Percentiles rank a stretch among this genome's conserved stretches.
These are phyloP conservation scores for Ustilago cynodontis DNA, from an alignment of 1,284 basidiomycete genomes.

Conservation along the genomic window DNA sequence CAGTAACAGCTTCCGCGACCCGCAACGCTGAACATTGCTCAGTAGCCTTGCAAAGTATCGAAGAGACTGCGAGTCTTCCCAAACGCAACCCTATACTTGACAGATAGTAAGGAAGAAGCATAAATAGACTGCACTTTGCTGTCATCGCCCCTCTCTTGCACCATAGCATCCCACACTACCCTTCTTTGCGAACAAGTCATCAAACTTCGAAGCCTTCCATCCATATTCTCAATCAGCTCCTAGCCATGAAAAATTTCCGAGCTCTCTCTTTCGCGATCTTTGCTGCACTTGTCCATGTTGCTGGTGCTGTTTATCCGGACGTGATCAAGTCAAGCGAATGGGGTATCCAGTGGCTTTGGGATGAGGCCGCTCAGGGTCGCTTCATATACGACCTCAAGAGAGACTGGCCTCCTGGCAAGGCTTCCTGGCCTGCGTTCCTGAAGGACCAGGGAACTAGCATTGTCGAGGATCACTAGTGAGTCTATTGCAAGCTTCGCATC, in stretches of 20 bases:
- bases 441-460: neutral
- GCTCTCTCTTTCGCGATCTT: neutral
- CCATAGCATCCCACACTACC: neutral
- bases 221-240: neutral
- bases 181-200: neutral
- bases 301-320: neutral
- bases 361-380: neutral
- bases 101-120: too few species aligned
- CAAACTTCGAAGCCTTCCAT: too few species aligned
- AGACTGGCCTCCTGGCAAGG: neutral
- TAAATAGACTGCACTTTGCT: too few species aligned
- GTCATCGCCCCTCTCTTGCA: too few species aligned
- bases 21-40: too few species aligned
- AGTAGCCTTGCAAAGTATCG: too few species aligned
- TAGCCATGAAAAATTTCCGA: neutral
- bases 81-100: too few species aligned
- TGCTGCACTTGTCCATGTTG: neutral
- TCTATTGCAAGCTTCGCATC: neutral
- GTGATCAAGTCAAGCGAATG: slow-evolving; percentile 3
- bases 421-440: slow-evolving; percentile 4
- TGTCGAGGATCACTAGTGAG: neutral
- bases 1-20: too few species aligned
- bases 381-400: neutral
- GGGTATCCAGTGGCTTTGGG: slow-evolving; percentile 4
- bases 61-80: too few species aligned